These are phyloP conservation scores for Aspergillus ostianus DNA, from an alignment of 495 filamentous ascomycete species.

Conservation along the genomic window DNA sequence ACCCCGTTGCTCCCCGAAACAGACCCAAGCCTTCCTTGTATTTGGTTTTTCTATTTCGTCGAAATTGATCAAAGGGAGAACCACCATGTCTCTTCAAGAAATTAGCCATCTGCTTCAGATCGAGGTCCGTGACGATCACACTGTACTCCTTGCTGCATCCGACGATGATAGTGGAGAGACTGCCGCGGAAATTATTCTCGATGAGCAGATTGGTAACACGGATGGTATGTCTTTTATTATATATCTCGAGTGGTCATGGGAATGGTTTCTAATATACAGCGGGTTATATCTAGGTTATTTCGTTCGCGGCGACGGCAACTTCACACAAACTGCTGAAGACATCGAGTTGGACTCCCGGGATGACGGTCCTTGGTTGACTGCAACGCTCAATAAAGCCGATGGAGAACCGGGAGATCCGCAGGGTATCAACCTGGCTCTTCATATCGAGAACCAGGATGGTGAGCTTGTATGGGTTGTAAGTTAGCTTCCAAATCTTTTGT, in stretches of 20 bases:
- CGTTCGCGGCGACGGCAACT: background rate
- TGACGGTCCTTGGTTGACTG: background rate
- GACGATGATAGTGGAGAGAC: background rate
- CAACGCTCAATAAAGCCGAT: background rate
- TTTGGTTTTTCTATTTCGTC: background rate
- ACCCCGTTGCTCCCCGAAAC: background rate
- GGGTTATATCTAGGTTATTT: background rate
- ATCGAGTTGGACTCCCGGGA: slow-evolving; percentile 2
- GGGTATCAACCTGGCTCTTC: background rate
- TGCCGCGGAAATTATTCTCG: background rate
- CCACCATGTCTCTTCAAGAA: slow-evolving; percentile 3
- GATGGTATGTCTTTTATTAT: background rate
- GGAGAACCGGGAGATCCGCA: background rate
- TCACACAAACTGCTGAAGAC: background rate
- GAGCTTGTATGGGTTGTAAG: slow-evolving; percentile 1
- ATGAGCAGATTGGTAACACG: background rate
- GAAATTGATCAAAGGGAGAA: slow-evolving; percentile 35
- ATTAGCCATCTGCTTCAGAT: background rate
- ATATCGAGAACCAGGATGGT: slow-evolving; percentile 3
- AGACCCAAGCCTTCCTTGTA: background rate
- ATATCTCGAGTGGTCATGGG: background rate
- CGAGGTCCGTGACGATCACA: slow-evolving; percentile 1
- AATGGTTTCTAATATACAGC: background rate
- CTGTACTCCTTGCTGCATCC: background rate
- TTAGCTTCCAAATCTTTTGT: background rate